Base-by-base conservation (phyloP, 768 basidiomycete species). In the Vararia minispora region DNA sequence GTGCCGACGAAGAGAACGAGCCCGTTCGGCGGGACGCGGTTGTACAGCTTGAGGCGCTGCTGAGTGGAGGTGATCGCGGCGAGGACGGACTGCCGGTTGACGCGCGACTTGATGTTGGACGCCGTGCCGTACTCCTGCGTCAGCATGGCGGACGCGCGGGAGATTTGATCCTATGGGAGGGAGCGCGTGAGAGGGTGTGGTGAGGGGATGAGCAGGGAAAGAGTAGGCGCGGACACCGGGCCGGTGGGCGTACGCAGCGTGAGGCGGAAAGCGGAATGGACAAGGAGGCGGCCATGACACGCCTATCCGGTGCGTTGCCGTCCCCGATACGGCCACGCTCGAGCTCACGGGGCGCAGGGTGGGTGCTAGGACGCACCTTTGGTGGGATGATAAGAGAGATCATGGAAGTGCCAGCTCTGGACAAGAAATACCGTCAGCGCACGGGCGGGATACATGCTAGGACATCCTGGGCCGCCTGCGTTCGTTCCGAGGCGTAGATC, bases 51-150 rank as follows among this genome's bases (percentile, higher is more conserved):
- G 44, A 99, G 72, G 40, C 92, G 78, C 49, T 98, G 92, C 60
- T 98, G 95, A 13, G 95, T 98, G 55, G 86, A 90, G 23, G 95
- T 97, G 56, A 99, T 99, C 39, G 95, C 95, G 31, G 95, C 89
- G 28, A 98, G 73, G 18, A 99, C 95, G 28, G 95, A 99, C 14
- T 95, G 78, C 52, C 95, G 79, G 68, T 94, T 97, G 58, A 92
- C 91, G 42, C 95, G 88, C 46, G 91, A 95, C 61, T 99, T 99
- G 71, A 99, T 98, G 68, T 99, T 98, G 45, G 92, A 95, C n/a
- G 95, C 95, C 6, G 92, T 97, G 38, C 91, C 91, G 52, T 90
- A 94, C 61, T 95, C 95, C 58, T 94, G 91, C 38, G 94, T 97
- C 58, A 99, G 76, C 94, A 99, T 95, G 42, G 79, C 82, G 33